Evolutionary conservation across 2,329 filamentous ascomycete genomes (phyloP).

Genomic region (Atkinsonella texensis): DNA sequence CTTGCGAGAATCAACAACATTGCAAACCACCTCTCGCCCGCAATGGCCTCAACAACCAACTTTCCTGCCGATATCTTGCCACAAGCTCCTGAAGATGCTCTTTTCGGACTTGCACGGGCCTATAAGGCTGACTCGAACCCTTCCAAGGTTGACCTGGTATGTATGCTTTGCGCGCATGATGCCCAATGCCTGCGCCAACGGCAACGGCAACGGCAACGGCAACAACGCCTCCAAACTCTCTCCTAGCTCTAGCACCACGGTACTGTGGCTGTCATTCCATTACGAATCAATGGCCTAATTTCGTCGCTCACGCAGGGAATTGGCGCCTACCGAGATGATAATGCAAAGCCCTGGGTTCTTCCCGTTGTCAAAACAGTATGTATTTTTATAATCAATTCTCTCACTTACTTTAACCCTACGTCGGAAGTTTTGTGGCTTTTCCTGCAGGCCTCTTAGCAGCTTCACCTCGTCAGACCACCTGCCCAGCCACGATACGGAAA

Average conservation of each 20-base stretch:
- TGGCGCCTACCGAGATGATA: slow-evolving; percentile 89
- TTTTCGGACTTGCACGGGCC: slow-evolving; percentile 86
- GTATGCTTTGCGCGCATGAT: slow-evolving; percentile 10
- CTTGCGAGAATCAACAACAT: slow-evolving; percentile 48
- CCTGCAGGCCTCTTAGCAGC: neutral
- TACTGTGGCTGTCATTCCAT: neutral
- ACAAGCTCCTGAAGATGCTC: slow-evolving; percentile 84
- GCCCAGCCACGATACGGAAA: neutral
- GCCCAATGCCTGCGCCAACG: neutral
- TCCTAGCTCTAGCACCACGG: neutral
- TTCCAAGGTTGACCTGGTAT: slow-evolving; percentile 87
- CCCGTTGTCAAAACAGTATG: slow-evolving; percentile 90
- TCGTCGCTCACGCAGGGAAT: slow-evolving; percentile 39
- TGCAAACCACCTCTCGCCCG: slow-evolving; percentile 57
- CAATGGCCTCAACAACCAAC: slow-evolving; percentile 39
- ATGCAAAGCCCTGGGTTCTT: slow-evolving; percentile 93
- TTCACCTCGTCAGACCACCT: neutral
- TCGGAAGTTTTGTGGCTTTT: neutral
- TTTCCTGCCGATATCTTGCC: slow-evolving; percentile 71
- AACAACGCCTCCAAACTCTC: neutral
- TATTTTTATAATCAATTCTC: neutral
- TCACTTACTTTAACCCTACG: no score
- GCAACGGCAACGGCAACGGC: neutral
- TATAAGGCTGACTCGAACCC: slow-evolving; percentile 66
- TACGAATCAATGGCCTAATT: neutral